Conservation (phyloP, 495 filamentous ascomycete genomes). For the Aspergillus panamensis region DNA sequence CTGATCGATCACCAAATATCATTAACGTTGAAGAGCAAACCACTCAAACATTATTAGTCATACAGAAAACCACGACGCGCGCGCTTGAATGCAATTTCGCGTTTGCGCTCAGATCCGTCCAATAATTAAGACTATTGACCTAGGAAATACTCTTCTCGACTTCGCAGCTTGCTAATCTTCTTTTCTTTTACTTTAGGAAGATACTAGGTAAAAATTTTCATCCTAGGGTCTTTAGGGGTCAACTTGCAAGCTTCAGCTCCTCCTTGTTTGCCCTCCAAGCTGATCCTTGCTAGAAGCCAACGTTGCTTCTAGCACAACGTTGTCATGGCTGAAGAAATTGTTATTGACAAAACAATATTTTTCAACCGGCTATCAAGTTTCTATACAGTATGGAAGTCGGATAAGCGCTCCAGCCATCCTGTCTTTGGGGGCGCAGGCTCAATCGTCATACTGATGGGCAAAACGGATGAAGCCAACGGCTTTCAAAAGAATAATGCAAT, state of each 20-base stretch:
- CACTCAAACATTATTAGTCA: conserved; percentile 13
- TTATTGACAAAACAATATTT: conserved; percentile 88
- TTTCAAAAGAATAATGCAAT: conserved; percentile 94
- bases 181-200: too few relatives aligned
- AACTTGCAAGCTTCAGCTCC: neutral
- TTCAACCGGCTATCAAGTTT: conserved; percentile 87
- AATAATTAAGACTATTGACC: neutral
- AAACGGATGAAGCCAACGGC: conserved; percentile 77
- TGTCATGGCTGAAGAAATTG: conserved; percentile 64
- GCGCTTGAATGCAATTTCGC: conserved; percentile 1
- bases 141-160: too few relatives aligned
- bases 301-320: conserved; percentile 18
- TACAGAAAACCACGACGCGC: neutral
- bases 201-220: too few relatives aligned
- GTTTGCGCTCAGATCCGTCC: neutral
- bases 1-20: neutral
- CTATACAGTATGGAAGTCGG: conserved; percentile 86
- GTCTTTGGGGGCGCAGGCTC: conserved; percentile 81
- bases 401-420: conserved; percentile 74
- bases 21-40: conserved; percentile 11
- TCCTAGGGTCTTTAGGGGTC: too few relatives aligned
- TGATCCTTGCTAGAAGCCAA: conserved; percentile 3
- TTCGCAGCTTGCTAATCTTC: too few relatives aligned
- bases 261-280: neutral
- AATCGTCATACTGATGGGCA: conserved; percentile 87